phyloP scores from a whole-genome alignment of 306 rosid species.

The Begonia masoniana region DNA sequence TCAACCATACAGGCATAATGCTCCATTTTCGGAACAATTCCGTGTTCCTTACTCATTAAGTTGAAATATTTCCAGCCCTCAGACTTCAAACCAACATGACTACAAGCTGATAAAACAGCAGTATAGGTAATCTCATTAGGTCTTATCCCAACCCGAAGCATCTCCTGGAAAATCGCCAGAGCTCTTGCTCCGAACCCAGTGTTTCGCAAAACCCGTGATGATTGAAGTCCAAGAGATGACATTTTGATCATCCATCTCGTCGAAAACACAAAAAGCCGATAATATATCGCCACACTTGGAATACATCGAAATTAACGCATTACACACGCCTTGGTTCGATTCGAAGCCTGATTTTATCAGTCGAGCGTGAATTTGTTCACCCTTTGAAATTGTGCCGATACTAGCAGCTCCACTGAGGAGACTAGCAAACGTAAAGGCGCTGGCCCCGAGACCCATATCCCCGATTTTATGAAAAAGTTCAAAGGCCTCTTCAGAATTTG shows the following conservation, averaged over 20 bases:
- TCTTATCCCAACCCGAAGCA: constrained; percentile 38
- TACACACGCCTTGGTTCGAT: constrained; percentile 19
- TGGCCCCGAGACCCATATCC: constrained; percentile 23
- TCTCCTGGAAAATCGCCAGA: constrained; percentile 37
- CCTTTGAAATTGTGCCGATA: constrained; percentile 34
- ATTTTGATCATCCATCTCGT: constrained; percentile 27
- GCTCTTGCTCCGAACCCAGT: constrained; percentile 43
- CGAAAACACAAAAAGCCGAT: constrained; percentile 40
- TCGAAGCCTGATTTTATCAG: constrained; percentile 32
- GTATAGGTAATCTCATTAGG: constrained; percentile 53
- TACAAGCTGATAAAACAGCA: constrained; percentile 61
- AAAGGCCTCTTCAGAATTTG: constrained; percentile 21
- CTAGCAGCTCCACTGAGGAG: constrained; percentile 60
- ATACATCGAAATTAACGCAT: constrained; percentile 57
- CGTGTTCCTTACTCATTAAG: constrained; percentile 31
- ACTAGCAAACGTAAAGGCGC: constrained; percentile 43
- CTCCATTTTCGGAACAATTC: constrained; percentile 46
- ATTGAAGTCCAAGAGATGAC: constrained; percentile 59
- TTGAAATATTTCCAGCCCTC: constrained; percentile 51
- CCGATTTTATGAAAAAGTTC: constrained; percentile 20
- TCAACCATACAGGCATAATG: constrained; percentile 65
- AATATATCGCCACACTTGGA: constrained; percentile 52
- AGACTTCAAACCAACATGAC: constrained; percentile 42
- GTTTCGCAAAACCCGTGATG: constrained; percentile 47
- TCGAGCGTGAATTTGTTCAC: constrained; percentile 49